Base-by-base conservation (phyloP, 2,329 filamentous ascomycete species). In the Fusarium miscanthi region DNA sequence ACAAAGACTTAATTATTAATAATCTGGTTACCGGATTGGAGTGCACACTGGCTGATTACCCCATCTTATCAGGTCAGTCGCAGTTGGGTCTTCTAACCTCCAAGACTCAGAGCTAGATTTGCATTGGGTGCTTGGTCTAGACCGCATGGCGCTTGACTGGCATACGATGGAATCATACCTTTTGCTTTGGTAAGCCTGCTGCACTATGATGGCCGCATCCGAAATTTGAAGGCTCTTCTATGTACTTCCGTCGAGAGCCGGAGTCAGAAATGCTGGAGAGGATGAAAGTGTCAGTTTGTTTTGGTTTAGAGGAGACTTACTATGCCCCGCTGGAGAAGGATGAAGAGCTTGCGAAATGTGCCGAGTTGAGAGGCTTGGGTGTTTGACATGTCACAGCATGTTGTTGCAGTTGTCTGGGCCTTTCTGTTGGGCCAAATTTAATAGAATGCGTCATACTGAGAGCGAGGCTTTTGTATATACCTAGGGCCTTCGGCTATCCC, bases 221-320 rank as follows among this genome's bases (percentile, higher is more conserved):
- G 1, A 43, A 53, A 2, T 73, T 70, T 27, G 66, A 70, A n/a
- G 63, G 57, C 0, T 72, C 31, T 66, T 68, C 19, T 48, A 65
- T 19, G 30, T 65, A 10, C 54, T 70, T 40, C 71, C 66, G 0
- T 54, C 45, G 2, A 48, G 69, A 13, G 59, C 52, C 3, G 57
- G 52, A 2, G 9, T 51, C 0, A 23, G 42, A 8, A 30, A 33
- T 9, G 31, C 43, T 6, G 13, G 31, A 3, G 35, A 57, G 1
- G 57, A 65, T 51, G 59, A 70, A 30, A 63, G 62, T 1, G 63
- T 73, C 4, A 21, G 66, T 73, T 2, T 73, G 71, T 7, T 60
- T 73, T 17, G 59, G 57, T 13, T 19, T 70, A 2, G 66, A 63
- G 33, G 57, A 65, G 43, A 56, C 31, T 37, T 72, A 69, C 6